phyloP scores from a whole-genome alignment of 768 basidiomycete species.

The Macrocybe gigantea region DNA sequence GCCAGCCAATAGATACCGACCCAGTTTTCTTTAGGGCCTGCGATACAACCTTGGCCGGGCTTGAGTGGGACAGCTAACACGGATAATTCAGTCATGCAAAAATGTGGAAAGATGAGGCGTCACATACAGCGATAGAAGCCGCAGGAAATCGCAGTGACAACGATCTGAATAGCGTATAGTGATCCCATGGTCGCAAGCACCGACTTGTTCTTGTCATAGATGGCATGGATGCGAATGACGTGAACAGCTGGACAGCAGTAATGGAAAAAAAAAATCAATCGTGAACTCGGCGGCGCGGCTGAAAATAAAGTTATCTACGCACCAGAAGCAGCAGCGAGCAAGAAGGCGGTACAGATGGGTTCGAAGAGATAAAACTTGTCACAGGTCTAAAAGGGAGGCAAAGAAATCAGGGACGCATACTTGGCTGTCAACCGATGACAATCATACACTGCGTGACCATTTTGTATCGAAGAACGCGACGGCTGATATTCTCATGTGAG shows the following conservation, averaged over 20 bases:
- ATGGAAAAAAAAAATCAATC: conserved; percentile 2
- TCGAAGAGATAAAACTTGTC: conserved; percentile 76
- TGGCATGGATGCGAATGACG: conserved; percentile 73
- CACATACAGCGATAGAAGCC: conserved; percentile 71
- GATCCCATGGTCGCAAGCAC: conserved; percentile 51
- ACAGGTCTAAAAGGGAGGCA: conserved; percentile 40
- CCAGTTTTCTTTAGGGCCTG: conserved; percentile 76
- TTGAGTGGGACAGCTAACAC: conserved; percentile 58
- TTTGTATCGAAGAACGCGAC: conserved; percentile 83
- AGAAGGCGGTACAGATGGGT: conserved; percentile 77
- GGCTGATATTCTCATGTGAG: conserved; percentile 29
- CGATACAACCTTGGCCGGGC: conserved; percentile 81
- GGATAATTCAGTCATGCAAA: conserved; percentile 2
- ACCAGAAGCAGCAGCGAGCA: conserved; percentile 70
- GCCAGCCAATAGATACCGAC: conserved; percentile 84
- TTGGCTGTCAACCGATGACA: conserved; percentile 3
- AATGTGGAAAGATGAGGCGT: conserved; percentile 2
- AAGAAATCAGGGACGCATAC: conserved; percentile 1
- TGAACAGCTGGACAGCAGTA: conserved; percentile 48
- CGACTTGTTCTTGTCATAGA: conserved; percentile 59
- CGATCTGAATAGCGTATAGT: conserved; percentile 63
- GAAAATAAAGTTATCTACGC: conserved; percentile 5
- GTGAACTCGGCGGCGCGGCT: neutral
- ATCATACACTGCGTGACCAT: conserved; percentile 45
- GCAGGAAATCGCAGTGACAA: conserved; percentile 67